Evolutionary conservation across 1,139 yeast species (phyloP), one percentile per base, ranked within the genome.

Genomic region (Candida frijolesensis): DNA sequence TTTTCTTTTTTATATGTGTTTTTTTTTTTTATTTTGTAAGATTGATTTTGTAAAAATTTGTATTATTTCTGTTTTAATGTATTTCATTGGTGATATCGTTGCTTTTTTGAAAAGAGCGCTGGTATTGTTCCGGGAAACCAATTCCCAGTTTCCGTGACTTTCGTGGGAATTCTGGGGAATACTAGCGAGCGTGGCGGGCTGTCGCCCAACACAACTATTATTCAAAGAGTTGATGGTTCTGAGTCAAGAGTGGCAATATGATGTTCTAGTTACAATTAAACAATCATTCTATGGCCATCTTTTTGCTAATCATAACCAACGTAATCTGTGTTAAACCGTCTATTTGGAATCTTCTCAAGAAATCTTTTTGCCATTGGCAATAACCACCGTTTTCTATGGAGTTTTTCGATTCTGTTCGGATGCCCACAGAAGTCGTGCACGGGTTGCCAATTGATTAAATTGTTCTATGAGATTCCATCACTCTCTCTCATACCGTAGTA

Each of bases 401-500:
- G n/a, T 33, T n/a, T 33, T n/a, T 14, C 16, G 35, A n/a, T 18
- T 18, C 41, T 29, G 41, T 25, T 37, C 41, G 41, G 41, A 37
- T 9, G 25, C 5, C 22, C 22, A 38, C 18, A n/a, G 3, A 25
- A 14, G 44, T 42, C 44, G 44, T 42, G 44, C 34, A 15, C 32
- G 16, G 3, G 10, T 2, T 18, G 12, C 18, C 4, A 34, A 10
- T 9, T n/a, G 11, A 12, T 19, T 12, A 16, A 44, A 42, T 57
- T 52, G 48, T 54, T 45, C 49, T 43, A 46, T 35, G 15, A 29
- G 14, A 32, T 41, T 41, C 48, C 48, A 45, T 45, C 42, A 40
- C 18, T 18, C 37, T 14, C 39, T 37, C 18, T n/a, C 22, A 16
- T 32, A 16, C 4, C 6, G 32, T 15, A 44, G 25, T 45, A 45